These are phyloP conservation scores for Sphaerobolus stellatus DNA, from an alignment of 1,284 basidiomycete genomes.

Conservation along the genomic window DNA sequence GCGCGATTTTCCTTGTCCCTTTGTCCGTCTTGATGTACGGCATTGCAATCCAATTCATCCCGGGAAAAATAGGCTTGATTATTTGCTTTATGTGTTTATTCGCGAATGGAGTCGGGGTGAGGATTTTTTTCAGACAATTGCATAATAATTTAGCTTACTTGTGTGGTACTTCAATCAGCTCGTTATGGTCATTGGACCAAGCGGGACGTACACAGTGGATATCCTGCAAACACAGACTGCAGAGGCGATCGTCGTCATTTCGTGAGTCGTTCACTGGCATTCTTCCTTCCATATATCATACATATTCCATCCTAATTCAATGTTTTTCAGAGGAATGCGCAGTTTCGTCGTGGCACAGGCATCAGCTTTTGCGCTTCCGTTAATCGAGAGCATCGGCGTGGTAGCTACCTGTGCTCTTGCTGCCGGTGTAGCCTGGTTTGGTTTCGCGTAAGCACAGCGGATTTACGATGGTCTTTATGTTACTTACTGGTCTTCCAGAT, in stretches of 20 bases:
- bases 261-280: no score
- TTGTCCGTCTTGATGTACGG: constrained; percentile 36
- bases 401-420: constrained; percentile 50
- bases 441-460: constrained; percentile 40
- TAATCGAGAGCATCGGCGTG: constrained; percentile 53
- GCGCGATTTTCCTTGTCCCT: constrained; percentile 45
- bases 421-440: constrained; percentile 42
- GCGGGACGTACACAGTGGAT: constrained; percentile 59
- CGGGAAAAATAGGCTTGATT: constrained; percentile 39
- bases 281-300: no score
- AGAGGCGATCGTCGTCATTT: constrained; percentile 53
- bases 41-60: constrained; percentile 37
- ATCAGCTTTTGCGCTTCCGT: constrained; percentile 47
- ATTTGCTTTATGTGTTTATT: constrained; percentile 45
- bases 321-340: no score
- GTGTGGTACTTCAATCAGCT: constrained; percentile 34
- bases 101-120: constrained; percentile 49
- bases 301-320: no score
- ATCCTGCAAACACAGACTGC: constrained; percentile 51
- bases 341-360: no score
- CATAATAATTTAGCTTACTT: neutral
- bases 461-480: neutral
- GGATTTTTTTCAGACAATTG: constrained; percentile 16
- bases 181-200: constrained; percentile 48
- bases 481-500: constrained; percentile 21